Evolutionary conservation across 768 basidiomycete genomes (phyloP).

Genomic region (Tubosaeta brunneosetosa): DNA sequence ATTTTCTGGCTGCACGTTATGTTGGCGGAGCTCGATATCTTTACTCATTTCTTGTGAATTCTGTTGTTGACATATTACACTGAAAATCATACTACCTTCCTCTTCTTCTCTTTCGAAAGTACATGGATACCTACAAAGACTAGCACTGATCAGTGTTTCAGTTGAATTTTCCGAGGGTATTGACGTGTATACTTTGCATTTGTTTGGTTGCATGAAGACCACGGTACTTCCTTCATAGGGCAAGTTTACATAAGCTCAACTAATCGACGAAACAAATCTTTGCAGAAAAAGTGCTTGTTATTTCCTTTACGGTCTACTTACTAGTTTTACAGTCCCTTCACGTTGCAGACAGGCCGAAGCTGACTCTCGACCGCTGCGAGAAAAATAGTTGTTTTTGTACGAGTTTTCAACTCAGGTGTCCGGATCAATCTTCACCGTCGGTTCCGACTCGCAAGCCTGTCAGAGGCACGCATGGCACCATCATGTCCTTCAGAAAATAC

Average conservation of each 20-base stretch:
- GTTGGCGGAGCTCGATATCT: neutral
- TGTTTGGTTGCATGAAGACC: neutral
- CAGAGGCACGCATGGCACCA: slow-evolving; percentile 16
- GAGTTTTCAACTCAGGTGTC: neutral
- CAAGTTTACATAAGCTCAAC: neutral
- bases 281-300: neutral
- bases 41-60: neutral
- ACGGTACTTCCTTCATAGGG: neutral
- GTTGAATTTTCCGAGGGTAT: neutral
- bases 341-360: slow-evolving; percentile 5
- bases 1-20: neutral
- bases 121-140: too few species aligned
- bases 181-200: neutral
- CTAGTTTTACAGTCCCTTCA: neutral
- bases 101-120: too few species aligned
- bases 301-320: neutral
- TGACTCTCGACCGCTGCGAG: slow-evolving; percentile 4
- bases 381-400: slow-evolving; percentile 7
- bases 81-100: neutral
- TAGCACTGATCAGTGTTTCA: too few species aligned
- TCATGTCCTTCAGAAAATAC: slow-evolving; percentile 53
- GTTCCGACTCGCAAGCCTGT: neutral
- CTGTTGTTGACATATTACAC: slow-evolving; percentile 4
- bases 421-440: neutral
- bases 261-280: neutral